Base-by-base conservation (phyloP, 176 grass and related monocot species). In the Phoenix roebelenii region DNA sequence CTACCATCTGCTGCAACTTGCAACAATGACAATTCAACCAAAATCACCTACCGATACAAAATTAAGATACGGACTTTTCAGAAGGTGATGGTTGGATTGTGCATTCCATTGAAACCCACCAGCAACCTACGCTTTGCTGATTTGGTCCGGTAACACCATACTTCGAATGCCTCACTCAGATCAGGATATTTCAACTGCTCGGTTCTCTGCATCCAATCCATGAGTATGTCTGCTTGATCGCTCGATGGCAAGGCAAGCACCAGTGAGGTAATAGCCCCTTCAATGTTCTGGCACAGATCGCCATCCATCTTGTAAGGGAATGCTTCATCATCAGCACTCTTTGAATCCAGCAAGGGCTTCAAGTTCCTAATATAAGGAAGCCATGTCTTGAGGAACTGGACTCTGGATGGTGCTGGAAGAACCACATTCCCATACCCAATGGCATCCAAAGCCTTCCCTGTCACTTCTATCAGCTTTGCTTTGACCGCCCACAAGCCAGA, bases 101-200 rank as follows among this genome's bases (percentile, higher is more conserved):
- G 64, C 35, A 67, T 59, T 55, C 76, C 85, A 80, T 91, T 63
- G 54, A 85, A 23, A 9, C 66, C 66, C 7, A 51, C 61, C 57
- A 76, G 50, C 25, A 88, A 51, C 63, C 93, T 80, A 52, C 93
- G 85, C 55, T 91, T 91, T 28, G 93, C 87, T 24, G 81, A 80
- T 82, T 91, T 97, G 72, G 78, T 77, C 51, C 81, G 78, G 74
- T 85, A 97, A 63, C 93, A 97, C 93, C 93, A 97, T 39, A 91
- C 79, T 56, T 91, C 93, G 49, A 97, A 97, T 57, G 87, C 93
- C 78, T 97, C 93, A 1, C 81, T 97, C 49, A 97, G 77, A 74
- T 97, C 87, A 52, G 93, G 93, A 76, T 97, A 97, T 49, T 57
- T 80, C 65, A 85, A 81, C 76, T 80, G 73, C 53, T 92, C 87